phyloP scores from a whole-genome alignment of 164 flowering plant genomes.

The Akebia trifoliata region DNA sequence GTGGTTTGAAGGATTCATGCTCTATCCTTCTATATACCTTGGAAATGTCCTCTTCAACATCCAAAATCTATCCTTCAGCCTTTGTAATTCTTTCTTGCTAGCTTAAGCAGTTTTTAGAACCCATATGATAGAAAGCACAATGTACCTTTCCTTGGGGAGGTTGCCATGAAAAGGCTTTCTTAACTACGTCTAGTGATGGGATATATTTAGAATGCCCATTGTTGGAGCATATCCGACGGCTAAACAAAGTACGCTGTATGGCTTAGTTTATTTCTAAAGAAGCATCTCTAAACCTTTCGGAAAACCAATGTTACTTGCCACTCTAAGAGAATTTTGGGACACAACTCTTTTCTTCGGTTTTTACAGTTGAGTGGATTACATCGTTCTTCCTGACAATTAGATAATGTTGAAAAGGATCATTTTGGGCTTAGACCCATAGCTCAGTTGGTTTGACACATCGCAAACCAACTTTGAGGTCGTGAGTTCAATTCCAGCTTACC shows the following conservation, averaged over 20 bases:
- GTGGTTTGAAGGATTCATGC: too few species aligned
- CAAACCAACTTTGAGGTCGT: too few species aligned
- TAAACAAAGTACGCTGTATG: background rate
- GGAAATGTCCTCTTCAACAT: background rate
- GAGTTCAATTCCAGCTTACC: too few species aligned
- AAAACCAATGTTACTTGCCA: background rate
- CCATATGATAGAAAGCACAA: background rate
- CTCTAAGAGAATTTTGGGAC: background rate
- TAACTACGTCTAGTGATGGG: background rate
- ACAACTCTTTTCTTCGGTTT: too few species aligned
- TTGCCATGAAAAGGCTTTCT: background rate
- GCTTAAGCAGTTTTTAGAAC: background rate
- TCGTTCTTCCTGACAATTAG: too few species aligned
- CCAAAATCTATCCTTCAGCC: background rate
- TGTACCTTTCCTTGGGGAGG: background rate
- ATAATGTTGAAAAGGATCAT: too few species aligned
- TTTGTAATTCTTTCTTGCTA: background rate
- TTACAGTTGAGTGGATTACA: too few species aligned
- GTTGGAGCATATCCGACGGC: background rate
- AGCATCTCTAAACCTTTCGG: background rate
- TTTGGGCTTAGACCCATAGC: too few species aligned
- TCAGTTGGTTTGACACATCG: too few species aligned
- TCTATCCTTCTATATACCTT: too few species aligned
- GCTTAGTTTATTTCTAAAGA: background rate
- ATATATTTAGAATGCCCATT: background rate